Conservation (phyloP, 2,329 filamentous ascomycete species). For the Colletotrichum tabaci region DNA sequence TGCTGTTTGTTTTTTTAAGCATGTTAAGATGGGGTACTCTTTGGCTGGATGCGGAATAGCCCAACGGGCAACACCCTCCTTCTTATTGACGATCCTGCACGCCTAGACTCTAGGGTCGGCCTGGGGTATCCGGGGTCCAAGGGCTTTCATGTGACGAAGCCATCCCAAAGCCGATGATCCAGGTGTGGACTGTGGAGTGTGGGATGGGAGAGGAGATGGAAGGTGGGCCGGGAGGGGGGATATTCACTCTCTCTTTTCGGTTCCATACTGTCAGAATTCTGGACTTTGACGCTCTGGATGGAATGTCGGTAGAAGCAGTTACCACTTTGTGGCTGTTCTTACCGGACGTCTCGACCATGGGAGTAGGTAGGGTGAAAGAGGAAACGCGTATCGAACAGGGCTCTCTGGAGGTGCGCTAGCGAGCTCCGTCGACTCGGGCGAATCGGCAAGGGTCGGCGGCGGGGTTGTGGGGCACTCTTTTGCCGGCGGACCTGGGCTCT, state of each 20-base stretch:
- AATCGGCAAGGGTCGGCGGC: neutral
- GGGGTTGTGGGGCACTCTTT: neutral
- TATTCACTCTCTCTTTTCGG: too few species aligned
- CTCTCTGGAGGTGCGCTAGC: neutral
- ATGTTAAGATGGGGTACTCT: neutral
- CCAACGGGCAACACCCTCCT: neutral
- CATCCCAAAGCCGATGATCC: neutral
- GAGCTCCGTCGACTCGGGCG: neutral
- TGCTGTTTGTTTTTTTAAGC: neutral
- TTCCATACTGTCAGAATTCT: neutral
- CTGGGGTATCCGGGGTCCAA: conserved; percentile 7
- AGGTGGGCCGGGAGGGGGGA: neutral
- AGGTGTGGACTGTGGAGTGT: neutral
- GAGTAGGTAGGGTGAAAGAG: neutral
- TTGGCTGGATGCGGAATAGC: neutral
- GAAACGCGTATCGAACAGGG: neutral
- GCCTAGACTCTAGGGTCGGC: neutral
- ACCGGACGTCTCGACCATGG: neutral
- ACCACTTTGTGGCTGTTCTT: neutral
- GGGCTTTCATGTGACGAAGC: conserved; percentile 3
- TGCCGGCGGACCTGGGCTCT: neutral
- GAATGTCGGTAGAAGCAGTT: neutral
- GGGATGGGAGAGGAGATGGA: too few species aligned
- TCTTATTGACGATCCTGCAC: neutral
- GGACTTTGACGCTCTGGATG: neutral